Conservation (phyloP, 148 eudicot species). For the Diospyros kaki region DNA sequence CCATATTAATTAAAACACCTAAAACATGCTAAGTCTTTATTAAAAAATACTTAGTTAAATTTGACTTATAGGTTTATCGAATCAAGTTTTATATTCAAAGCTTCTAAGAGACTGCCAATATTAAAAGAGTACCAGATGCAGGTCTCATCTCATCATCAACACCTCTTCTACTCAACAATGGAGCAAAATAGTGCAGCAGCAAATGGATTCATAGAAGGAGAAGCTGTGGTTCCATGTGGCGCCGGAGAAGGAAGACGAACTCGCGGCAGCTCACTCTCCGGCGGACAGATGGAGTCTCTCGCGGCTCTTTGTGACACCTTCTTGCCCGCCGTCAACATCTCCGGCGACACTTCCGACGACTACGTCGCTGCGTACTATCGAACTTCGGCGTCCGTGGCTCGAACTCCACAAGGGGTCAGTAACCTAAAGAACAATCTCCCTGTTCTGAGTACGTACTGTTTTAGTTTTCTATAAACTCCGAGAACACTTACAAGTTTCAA, state of each 20-base stretch:
- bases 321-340: constrained; percentile 39
- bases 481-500: too few relatives aligned
- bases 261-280: constrained; percentile 18
- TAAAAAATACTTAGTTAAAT: too few relatives aligned
- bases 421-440: too few relatives aligned
- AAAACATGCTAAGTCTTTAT: too few relatives aligned
- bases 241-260: not conserved
- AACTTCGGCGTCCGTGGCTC: constrained; percentile 51
- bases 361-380: constrained; percentile 25
- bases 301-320: constrained; percentile 57
- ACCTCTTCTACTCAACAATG: not conserved
- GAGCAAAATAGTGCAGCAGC: not conserved
- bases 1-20: too few relatives aligned
- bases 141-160: too few relatives aligned
- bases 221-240: constrained; percentile 12
- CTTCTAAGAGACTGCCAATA: too few relatives aligned
- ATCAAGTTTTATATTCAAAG: too few relatives aligned
- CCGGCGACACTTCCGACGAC: constrained; percentile 4
- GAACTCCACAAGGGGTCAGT: constrained; percentile 39
- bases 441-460: too few relatives aligned
- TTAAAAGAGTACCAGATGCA: too few relatives aligned
- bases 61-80: too few relatives aligned
- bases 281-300: constrained; percentile 50
- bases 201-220: constrained; percentile 18
- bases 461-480: too few relatives aligned